These are phyloP conservation scores for Arthrocladium fulminans DNA, from an alignment of 2,329 filamentous ascomycete species.

Conservation along the genomic window DNA sequence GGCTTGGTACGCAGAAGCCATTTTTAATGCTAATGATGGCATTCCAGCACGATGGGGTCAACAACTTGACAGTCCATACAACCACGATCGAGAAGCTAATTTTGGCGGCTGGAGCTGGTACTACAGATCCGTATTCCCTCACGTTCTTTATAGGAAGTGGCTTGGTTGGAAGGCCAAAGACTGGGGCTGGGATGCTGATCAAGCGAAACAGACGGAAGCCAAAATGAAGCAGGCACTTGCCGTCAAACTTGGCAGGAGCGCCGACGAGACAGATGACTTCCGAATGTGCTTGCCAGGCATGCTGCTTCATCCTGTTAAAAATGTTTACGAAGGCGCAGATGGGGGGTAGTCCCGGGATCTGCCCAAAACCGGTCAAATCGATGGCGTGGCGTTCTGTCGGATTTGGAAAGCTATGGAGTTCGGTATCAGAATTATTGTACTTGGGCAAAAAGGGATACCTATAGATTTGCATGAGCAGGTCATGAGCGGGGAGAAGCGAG, in stretches of 20 bases:
- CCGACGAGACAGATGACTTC: constrained; percentile 15
- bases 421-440: too few species aligned
- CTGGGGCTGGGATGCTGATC: constrained; percentile 11
- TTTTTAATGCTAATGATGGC: constrained; percentile 47
- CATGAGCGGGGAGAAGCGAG: not conserved
- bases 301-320: constrained; percentile 22
- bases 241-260: constrained; percentile 14
- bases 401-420: too few species aligned
- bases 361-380: not conserved
- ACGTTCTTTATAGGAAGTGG: constrained; percentile 49
- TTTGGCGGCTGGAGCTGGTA: constrained; percentile 48
- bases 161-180: constrained; percentile 31
- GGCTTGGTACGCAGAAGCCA: constrained; percentile 43
- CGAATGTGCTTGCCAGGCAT: constrained; percentile 24
- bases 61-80: constrained; percentile 26
- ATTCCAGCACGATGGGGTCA: constrained; percentile 37
- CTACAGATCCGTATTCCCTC: constrained; percentile 44
- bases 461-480: not conserved
- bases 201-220: constrained; percentile 15
- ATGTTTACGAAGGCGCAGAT: constrained; percentile 16
- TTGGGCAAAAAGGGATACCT: not conserved
- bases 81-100: constrained; percentile 28
- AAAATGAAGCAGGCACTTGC: constrained; percentile 13
- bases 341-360: not conserved
- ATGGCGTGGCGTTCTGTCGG: too few species aligned